Conservation (phyloP, 441 rosid genomes). For the Gossypium davidsonii region DNA sequence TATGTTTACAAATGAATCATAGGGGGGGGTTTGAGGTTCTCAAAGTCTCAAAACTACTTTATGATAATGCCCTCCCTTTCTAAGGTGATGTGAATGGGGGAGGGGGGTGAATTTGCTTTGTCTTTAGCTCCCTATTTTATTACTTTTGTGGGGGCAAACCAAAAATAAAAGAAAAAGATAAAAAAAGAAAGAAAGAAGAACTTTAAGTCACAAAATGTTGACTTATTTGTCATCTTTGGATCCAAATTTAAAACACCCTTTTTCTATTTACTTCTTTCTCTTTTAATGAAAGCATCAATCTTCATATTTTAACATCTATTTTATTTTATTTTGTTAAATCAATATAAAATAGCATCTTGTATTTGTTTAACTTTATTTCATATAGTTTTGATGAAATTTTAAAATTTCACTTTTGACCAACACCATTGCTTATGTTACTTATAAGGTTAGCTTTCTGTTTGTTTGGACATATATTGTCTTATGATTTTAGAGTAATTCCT, state of each 20-base stretch:
- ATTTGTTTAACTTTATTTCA: neutral
- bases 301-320: neutral
- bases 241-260: neutral
- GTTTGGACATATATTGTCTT: neutral
- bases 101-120: neutral
- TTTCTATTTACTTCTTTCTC: neutral
- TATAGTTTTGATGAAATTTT: neutral
- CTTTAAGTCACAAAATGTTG: constrained; percentile 32
- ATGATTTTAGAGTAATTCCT: neutral
- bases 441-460: neutral
- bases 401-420: neutral
- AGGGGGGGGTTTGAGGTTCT: neutral
- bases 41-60: neutral
- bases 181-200: neutral
- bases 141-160: constrained; percentile 7
- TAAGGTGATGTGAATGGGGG: constrained; percentile 10
- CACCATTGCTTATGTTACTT: neutral
- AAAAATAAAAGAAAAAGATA: neutral
- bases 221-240: constrained; percentile 1
- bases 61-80: neutral
- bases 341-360: too few relatives aligned
- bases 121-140: neutral
- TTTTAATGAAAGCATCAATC: neutral
- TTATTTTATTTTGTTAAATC: neutral
- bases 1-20: neutral